Percentiles rank a stretch among this genome's conserved stretches.
phyloP scores from a whole-genome alignment of 1,139 yeast genomes.

The Lipomyces yarrowii region DNA sequence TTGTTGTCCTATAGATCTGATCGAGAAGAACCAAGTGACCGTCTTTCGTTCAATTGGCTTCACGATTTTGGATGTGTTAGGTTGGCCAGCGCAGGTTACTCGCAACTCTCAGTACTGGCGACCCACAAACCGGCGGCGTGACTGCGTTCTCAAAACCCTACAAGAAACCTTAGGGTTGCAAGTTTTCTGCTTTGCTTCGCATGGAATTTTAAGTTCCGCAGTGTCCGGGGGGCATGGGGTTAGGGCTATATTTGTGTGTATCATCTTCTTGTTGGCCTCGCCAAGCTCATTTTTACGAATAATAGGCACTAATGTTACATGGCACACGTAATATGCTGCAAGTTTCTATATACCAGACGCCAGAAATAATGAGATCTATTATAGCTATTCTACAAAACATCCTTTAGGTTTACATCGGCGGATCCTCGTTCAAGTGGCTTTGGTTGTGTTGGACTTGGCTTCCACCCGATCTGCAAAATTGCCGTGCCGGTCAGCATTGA shows the following conservation, averaged over 20 bases:
- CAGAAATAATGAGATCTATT: not conserved
- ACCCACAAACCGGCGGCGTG: not conserved
- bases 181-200: no score
- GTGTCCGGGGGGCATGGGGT: no score
- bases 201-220: no score
- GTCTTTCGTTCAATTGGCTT: not conserved
- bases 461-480: slow-evolving; percentile 68
- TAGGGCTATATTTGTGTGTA: not conserved
- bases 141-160: not conserved
- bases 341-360: not conserved
- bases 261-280: no score
- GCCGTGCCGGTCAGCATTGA: not conserved
- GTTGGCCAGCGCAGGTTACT: not conserved
- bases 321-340: not conserved
- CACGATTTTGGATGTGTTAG: not conserved
- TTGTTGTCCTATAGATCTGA: slow-evolving; percentile 35
- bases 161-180: not conserved
- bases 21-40: not conserved
- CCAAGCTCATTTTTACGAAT: no score
- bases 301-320: not conserved
- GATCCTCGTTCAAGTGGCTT: slow-evolving; percentile 73
- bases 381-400: slow-evolving; percentile 45
- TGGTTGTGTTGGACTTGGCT: slow-evolving; percentile 67
- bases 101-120: not conserved
- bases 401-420: slow-evolving; percentile 68